Percentiles rank a stretch among this genome's conserved stretches.
Conservation (phyloP, 1,139 yeast genomes). For the Geotrichum citri-aurantii region DNA sequence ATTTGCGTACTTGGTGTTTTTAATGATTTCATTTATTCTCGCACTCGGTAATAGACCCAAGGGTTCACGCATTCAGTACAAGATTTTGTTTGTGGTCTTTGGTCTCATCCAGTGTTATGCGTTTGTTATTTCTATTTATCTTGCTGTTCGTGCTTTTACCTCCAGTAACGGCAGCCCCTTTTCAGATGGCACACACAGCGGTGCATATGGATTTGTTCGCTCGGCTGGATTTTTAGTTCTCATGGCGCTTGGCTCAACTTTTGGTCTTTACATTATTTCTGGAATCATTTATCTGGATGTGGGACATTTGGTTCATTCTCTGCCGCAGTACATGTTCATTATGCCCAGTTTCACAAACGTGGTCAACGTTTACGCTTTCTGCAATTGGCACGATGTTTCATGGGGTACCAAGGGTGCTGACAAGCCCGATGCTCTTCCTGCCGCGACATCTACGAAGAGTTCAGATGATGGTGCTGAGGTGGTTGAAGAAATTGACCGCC, state of each 20-base stretch:
- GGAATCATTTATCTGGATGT: constrained; percentile 75
- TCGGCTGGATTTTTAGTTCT: constrained; percentile 48
- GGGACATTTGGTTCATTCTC: constrained; percentile 89
- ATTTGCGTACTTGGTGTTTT: constrained; percentile 35
- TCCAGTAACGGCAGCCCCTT: constrained; percentile 7
- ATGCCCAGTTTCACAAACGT: constrained; percentile 89
- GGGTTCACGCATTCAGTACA: constrained; percentile 36
- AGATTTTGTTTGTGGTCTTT: constrained; percentile 33
- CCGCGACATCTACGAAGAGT: constrained; percentile 46
- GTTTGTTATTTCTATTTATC: constrained; percentile 36
- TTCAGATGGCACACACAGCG: constrained; percentile 23
- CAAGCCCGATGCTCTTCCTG: constrained; percentile 55
- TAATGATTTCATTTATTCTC: constrained; percentile 38
- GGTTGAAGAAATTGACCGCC: constrained; percentile 64
- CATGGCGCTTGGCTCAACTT: constrained; percentile 83
- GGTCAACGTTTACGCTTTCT: constrained; percentile 70
- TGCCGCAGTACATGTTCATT: constrained; percentile 76
- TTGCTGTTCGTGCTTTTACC: constrained; percentile 37
- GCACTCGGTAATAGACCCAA: constrained; percentile 43
- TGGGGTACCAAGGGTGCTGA: constrained; percentile 98
- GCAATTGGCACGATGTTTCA: constrained; percentile 92
- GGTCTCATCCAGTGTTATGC: constrained; percentile 40
- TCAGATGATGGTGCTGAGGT: constrained; percentile 65
- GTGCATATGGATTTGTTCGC: constrained; percentile 33
- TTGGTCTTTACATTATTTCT: constrained; percentile 77